A percentile compares a stretch with the other conserved stretches of the same genome.
phyloP scores from a whole-genome alignment of 768 basidiomycete genomes.

The Cystofilobasidium bisporidii region DNA sequence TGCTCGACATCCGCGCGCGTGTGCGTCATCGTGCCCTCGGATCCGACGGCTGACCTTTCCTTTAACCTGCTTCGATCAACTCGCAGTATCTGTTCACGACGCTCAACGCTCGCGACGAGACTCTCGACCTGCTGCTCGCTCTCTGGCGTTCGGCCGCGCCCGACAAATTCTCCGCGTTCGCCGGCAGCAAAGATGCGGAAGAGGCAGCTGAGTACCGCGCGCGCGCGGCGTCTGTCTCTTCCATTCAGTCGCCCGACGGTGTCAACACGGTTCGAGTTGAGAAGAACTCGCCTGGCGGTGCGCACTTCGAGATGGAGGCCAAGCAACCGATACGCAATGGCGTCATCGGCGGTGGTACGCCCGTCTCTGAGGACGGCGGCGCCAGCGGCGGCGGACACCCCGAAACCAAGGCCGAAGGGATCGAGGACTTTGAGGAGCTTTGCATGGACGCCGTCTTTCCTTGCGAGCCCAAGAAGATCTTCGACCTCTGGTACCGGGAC shows the following conservation, averaged over 20 bases:
- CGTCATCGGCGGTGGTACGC: too few species aligned
- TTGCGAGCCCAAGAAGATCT: conserved; percentile 31
- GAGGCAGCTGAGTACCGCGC: background rate
- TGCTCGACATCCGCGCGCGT: too few species aligned
- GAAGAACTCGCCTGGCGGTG: background rate
- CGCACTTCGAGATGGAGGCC: background rate
- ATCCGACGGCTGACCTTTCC: background rate
- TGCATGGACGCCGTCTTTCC: conserved; percentile 18
- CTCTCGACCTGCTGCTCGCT: conserved; percentile 28
- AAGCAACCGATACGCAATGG: background rate
- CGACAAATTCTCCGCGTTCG: conserved; percentile 25
- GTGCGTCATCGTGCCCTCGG: background rate
- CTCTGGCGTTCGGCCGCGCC: conserved; percentile 27
- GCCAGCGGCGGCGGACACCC: background rate
- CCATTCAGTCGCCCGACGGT: background rate
- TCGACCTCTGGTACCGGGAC: conserved; percentile 31
- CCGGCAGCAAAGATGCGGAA: conserved; percentile 13
- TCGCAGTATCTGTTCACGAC: conserved; percentile 30
- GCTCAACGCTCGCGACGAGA: conserved; percentile 29
- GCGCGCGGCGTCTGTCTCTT: conserved; percentile 8
- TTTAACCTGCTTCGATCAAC: background rate
- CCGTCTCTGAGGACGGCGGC: background rate
- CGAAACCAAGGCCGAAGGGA: background rate
- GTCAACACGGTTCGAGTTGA: background rate
- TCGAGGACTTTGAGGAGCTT: background rate